These are phyloP conservation scores for Trametes villosa DNA, from an alignment of 768 basidiomycete genomes.

Conservation along the genomic window DNA sequence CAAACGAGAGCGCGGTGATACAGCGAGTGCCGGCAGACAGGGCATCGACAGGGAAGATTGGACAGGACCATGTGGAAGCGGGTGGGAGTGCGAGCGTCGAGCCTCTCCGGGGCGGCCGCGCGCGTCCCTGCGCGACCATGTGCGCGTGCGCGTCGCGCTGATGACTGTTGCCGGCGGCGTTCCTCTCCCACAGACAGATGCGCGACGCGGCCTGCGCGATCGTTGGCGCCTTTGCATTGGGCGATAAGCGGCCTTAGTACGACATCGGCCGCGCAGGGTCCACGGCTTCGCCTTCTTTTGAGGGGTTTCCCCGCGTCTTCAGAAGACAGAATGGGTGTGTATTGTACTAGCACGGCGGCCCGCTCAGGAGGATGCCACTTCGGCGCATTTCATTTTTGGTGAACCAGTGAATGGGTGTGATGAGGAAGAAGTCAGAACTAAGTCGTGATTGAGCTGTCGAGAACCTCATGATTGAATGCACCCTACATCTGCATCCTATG, in stretches of 20 bases:
- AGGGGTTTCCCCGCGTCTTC: background rate
- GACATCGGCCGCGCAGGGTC: background rate
- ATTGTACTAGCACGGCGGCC: too few relatives aligned
- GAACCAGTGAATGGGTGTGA: too few relatives aligned
- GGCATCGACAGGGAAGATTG: background rate
- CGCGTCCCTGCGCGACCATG: background rate
- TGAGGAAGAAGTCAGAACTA: too few relatives aligned
- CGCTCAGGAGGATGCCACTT: too few relatives aligned
- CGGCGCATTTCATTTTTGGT: too few relatives aligned
- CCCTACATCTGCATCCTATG: too few relatives aligned
- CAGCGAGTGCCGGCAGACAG: background rate
- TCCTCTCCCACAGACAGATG: background rate
- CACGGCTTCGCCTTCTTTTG: background rate
- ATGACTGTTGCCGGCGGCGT: background rate
- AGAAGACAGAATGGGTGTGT: too few relatives aligned
- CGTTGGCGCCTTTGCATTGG: background rate
- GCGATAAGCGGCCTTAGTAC: background rate
- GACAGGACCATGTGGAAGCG: background rate
- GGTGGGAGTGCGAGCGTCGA: background rate
- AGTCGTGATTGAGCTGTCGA: too few relatives aligned
- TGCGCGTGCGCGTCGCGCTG: background rate
- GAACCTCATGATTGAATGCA: too few relatives aligned
- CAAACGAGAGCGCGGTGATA: background rate
- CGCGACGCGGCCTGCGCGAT: background rate
- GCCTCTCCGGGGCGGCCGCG: background rate